A percentile compares a stretch with the other conserved stretches of the same genome.
These are phyloP conservation scores for Metschnikowia aberdeeniae DNA, from an alignment of 805 yeast species.

Conservation along the genomic window DNA sequence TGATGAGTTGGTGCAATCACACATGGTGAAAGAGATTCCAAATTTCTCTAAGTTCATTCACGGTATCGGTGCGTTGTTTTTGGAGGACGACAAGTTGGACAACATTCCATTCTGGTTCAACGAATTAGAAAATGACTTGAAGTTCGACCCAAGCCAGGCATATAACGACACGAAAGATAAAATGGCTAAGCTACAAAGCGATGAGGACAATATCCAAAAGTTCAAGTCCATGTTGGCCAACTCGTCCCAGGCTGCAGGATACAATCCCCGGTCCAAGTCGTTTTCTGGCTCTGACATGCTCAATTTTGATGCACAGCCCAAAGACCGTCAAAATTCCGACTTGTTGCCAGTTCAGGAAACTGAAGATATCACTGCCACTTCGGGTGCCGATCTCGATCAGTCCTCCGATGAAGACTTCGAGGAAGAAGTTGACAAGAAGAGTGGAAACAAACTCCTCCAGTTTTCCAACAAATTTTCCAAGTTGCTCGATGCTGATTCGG, in stretches of 20 bases:
- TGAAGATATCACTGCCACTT: constrained; percentile 13
- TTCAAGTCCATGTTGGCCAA: constrained; percentile 37
- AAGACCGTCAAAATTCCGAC: background rate
- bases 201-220: constrained; percentile 43
- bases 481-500: constrained; percentile 68
- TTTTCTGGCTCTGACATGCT: constrained; percentile 33
- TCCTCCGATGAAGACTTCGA: constrained; percentile 35
- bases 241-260: constrained; percentile 20
- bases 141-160: constrained; percentile 76
- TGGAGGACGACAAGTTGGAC: constrained; percentile 88
- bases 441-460: constrained; percentile 21
- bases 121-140: constrained; percentile 59
- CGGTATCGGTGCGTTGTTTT: constrained; percentile 82
- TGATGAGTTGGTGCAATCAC: constrained; percentile 70
- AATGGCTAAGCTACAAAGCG: constrained; percentile 44
- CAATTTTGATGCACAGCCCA: constrained; percentile 10
- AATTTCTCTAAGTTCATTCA: constrained; percentile 90
- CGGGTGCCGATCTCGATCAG: constrained; percentile 20
- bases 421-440: constrained; percentile 11
- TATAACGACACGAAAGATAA: constrained; percentile 61
- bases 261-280: constrained; percentile 37
- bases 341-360: constrained; percentile 12
- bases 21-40: constrained; percentile 89
- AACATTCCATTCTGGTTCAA: constrained; percentile 93
- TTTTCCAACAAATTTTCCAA: constrained; percentile 29